Evolutionary conservation across 352 stramenopile genomes (phyloP).

Genomic region (Globisporangium splendens): DNA sequence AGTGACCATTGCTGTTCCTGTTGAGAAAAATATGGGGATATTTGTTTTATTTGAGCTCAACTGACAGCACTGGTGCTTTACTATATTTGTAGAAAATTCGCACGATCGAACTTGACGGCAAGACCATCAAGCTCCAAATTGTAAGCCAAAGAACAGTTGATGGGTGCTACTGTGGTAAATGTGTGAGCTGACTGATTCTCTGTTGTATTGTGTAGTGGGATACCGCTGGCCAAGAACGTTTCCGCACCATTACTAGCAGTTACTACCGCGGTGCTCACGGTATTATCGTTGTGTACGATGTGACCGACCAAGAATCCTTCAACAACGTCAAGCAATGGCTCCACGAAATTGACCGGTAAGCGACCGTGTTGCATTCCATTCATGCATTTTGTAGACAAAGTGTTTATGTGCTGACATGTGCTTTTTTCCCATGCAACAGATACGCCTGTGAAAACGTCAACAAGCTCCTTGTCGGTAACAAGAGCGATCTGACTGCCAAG

Average conservation of each 20-base stretch:
- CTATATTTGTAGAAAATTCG: conserved; percentile 93
- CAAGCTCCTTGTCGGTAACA: conserved; percentile 98
- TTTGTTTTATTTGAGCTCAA: neutral
- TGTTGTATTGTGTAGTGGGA: conserved; percentile 88
- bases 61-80: conserved; percentile 1
- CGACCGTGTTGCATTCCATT: neutral
- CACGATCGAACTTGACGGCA: conserved; percentile 98
- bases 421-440: conserved; percentile 28
- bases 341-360: conserved; percentile 87
- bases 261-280: conserved; percentile 99
- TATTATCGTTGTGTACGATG: conserved; percentile 99
- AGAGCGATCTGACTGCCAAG: conserved; percentile 95
- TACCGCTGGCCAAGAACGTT: conserved; percentile 99
- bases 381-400: neutral
- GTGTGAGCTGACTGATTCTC: conserved; percentile 3
- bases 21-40: no score
- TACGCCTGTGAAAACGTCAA: conserved; percentile 96
- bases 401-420: neutral
- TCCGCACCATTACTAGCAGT: conserved; percentile 98
- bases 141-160: conserved; percentile 32
- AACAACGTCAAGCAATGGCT: conserved; percentile 99
- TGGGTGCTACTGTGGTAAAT: neutral
- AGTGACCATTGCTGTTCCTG: conserved; percentile 32
- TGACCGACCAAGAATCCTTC: conserved; percentile 97
- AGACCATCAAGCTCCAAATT: conserved; percentile 99